Evolutionary conservation across 441 rosid species (phyloP).

Genomic region (Erodium chrysanthum): DNA sequence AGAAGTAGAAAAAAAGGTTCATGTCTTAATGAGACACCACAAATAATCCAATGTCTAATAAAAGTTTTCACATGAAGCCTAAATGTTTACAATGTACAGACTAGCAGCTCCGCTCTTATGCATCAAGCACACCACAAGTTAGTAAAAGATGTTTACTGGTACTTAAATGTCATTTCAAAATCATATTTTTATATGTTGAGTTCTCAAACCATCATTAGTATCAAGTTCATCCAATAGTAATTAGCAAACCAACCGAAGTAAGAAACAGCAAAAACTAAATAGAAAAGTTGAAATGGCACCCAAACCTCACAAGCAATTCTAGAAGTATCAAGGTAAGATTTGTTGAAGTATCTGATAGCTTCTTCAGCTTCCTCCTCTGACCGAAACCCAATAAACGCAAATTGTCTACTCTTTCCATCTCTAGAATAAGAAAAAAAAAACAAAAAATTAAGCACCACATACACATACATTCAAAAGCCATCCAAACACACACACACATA

Average conservation of each 20-base stretch:
- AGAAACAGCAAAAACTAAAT: neutral
- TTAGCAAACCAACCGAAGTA: neutral
- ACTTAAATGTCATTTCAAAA: neutral
- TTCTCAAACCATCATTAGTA: neutral
- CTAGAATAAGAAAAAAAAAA: constrained; percentile 24
- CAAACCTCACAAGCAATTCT: constrained; percentile 68
- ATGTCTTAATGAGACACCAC: neutral
- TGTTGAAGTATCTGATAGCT: constrained; percentile 70
- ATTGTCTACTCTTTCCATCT: constrained; percentile 77
- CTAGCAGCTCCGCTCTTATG: neutral
- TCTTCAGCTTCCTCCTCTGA: constrained; percentile 60
- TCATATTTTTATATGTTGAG: neutral
- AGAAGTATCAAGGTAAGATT: constrained; percentile 52
- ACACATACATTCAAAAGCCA: neutral
- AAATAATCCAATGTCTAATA: neutral
- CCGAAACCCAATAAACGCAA: constrained; percentile 84
- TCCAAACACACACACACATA: neutral
- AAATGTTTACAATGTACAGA: neutral
- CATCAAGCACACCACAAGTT: neutral
- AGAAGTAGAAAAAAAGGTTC: constrained; percentile 10
- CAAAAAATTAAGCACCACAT: neutral
- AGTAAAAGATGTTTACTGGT: neutral
- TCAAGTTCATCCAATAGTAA: constrained; percentile 1
- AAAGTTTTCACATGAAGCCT: neutral
- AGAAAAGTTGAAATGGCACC: neutral